Percentiles rank a stretch among this genome's conserved stretches.
Conservation (phyloP, 352 stramenopile genomes). For the Blastocystis sp. region DNA sequence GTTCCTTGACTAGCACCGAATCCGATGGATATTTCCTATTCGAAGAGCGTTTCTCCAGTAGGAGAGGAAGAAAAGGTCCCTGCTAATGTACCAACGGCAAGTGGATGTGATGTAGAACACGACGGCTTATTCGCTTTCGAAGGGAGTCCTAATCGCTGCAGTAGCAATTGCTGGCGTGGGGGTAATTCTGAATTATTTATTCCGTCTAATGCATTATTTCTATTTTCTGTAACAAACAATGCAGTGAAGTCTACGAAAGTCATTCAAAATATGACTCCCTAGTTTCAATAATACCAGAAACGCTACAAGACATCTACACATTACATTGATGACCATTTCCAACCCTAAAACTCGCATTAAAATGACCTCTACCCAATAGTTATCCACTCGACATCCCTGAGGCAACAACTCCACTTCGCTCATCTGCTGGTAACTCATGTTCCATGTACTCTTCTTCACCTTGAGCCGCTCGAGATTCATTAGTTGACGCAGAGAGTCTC, state of each 20-base stretch:
- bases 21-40: constrained; percentile 12
- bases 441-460: not conserved
- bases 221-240: no score
- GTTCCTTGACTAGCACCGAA: constrained; percentile 14
- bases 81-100: not conserved
- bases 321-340: not conserved
- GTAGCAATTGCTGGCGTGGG: not conserved
- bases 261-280: no score
- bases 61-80: not conserved
- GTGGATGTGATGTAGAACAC: not conserved
- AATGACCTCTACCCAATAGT: not conserved
- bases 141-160: not conserved
- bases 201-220: not conserved
- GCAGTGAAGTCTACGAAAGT: no score
- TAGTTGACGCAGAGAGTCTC: constrained; percentile 9
- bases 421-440: not conserved
- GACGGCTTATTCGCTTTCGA: not conserved
- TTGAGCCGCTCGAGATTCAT: not conserved
- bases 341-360: not conserved
- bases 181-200: not conserved
- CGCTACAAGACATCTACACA: not conserved
- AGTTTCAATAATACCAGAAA: not conserved
- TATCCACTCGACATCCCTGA: not conserved
- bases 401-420: not conserved
- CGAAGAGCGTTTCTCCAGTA: constrained; percentile 1